A percentile compares a stretch with the other conserved stretches of the same genome.
Evolutionary conservation across 164 flowering plant genomes (phyloP).

Genomic region (Dillenia suffruticosa): DNA sequence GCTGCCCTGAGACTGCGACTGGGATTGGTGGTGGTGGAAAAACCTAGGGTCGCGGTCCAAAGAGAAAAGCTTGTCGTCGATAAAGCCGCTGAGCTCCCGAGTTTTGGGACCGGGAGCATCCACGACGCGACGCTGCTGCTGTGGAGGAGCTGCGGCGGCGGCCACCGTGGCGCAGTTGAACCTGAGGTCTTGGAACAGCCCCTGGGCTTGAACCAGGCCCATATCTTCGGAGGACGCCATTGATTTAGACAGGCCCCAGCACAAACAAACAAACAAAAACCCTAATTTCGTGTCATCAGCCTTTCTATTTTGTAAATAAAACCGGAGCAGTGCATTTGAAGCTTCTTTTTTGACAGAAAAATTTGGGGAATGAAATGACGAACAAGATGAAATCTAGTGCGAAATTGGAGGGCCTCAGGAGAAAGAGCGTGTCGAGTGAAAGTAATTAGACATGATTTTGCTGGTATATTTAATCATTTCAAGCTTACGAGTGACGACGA

Average conservation of each 20-base stretch:
- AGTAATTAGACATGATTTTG: no score
- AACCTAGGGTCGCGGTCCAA: slow-evolving; percentile 23
- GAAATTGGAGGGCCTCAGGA: no score
- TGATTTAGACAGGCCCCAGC: no score
- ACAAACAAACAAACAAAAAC: neutral
- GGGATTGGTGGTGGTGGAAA: slow-evolving; percentile 9
- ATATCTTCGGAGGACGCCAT: slow-evolving; percentile 41
- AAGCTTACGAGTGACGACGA: no score
- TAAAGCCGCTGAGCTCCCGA: slow-evolving; percentile 39
- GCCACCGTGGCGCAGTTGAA: slow-evolving; percentile 22
- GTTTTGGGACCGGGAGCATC: slow-evolving; percentile 47
- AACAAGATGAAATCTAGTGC: no score
- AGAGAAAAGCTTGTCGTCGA: slow-evolving; percentile 40
- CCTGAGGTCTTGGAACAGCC: slow-evolving; percentile 45
- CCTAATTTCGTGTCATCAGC: slow-evolving; percentile 4
- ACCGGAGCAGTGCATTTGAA: no score
- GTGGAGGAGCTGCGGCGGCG: slow-evolving; percentile 11
- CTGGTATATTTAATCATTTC: no score
- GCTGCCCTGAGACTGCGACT: slow-evolving; percentile 8
- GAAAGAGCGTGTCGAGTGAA: no score
- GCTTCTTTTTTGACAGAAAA: no score
- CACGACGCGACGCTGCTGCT: slow-evolving; percentile 4
- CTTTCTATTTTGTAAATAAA: no score
- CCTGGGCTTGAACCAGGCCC: slow-evolving; percentile 28
- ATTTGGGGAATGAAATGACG: no score